Percentiles rank a stretch among this genome's conserved stretches.
Conservation (phyloP, 2,329 filamentous ascomycete species). For the Colletotrichum agaves region DNA sequence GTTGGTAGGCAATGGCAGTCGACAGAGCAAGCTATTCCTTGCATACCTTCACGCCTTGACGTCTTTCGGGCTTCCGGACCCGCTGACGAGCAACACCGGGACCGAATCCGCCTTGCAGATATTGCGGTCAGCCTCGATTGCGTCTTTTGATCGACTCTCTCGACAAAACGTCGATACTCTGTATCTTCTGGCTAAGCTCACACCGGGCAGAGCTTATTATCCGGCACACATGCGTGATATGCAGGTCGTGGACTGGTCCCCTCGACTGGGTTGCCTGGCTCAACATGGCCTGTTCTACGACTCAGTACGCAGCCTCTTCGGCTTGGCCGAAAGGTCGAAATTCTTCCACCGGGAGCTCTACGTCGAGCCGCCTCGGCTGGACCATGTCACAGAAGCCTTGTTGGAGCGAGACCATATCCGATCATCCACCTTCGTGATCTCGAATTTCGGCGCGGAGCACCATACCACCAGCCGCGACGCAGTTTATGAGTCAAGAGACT, state of each 20-base stretch:
- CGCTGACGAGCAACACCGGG: conserved; percentile 59
- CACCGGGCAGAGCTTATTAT: conserved; percentile 58
- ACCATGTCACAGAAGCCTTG: neutral
- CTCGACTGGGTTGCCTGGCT: conserved; percentile 50
- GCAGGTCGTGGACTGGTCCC: conserved; percentile 58
- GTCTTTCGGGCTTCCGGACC: conserved; percentile 61
- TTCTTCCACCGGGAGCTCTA: conserved; percentile 4
- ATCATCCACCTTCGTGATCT: conserved; percentile 54
- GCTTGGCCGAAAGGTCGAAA: conserved; percentile 37
- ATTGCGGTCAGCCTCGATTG: conserved; percentile 58
- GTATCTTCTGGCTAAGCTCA: conserved; percentile 50
- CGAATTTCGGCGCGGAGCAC: conserved; percentile 44
- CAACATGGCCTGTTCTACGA: conserved; percentile 57
- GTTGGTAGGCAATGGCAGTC: conserved; percentile 59
- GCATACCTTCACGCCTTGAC: conserved; percentile 66
- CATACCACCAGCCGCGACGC: conserved; percentile 26
- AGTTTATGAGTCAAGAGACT: conserved; percentile 27
- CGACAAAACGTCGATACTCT: conserved; percentile 45
- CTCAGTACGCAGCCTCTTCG: conserved; percentile 49
- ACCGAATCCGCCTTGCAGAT: conserved; percentile 64
- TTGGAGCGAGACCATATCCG: conserved; percentile 40
- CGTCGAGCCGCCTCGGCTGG: neutral
- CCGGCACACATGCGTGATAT: conserved; percentile 53
- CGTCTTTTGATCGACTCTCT: conserved; percentile 56
- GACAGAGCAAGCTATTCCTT: conserved; percentile 63